Evolutionary conservation across 2,329 filamentous ascomycete species (phyloP).

Genomic region (Hypoxylon sp.): DNA sequence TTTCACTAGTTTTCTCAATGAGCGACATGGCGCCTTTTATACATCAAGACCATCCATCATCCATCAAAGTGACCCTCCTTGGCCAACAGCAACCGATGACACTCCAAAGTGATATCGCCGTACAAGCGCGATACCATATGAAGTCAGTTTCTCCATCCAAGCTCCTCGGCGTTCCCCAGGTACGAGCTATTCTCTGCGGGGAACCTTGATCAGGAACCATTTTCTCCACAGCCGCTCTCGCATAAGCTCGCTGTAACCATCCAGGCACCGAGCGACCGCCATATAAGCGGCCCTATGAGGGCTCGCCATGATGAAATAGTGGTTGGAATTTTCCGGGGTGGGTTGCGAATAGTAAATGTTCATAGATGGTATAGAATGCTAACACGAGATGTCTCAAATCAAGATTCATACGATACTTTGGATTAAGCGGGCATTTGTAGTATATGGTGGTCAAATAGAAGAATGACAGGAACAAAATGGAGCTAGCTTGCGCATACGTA

Average conservation of each 20-base stretch:
- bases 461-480: no score
- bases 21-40: slow-evolving; percentile 7
- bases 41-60: no score
- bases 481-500: no score
- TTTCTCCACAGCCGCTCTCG: slow-evolving; percentile 16
- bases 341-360: no score
- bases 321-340: no score
- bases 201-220: slow-evolving; percentile 19
- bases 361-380: no score
- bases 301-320: slow-evolving; percentile 3
- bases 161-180: slow-evolving; percentile 12
- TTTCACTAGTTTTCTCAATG: neutral
- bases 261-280: slow-evolving; percentile 4
- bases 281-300: slow-evolving; percentile 33
- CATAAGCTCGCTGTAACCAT: slow-evolving; percentile 17
- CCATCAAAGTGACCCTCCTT: slow-evolving; percentile 10
- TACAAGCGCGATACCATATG: slow-evolving; percentile 2
- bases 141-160: slow-evolving; percentile 11
- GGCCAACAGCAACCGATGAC: slow-evolving; percentile 10
- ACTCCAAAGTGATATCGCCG: slow-evolving; percentile 5
- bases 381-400: no score
- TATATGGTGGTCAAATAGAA: no score
- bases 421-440: no score
- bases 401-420: no score
- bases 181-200: slow-evolving; percentile 21